Evolutionary conservation across 1,139 yeast genomes (phyloP).

Genomic region (Taiozyma sp.): DNA sequence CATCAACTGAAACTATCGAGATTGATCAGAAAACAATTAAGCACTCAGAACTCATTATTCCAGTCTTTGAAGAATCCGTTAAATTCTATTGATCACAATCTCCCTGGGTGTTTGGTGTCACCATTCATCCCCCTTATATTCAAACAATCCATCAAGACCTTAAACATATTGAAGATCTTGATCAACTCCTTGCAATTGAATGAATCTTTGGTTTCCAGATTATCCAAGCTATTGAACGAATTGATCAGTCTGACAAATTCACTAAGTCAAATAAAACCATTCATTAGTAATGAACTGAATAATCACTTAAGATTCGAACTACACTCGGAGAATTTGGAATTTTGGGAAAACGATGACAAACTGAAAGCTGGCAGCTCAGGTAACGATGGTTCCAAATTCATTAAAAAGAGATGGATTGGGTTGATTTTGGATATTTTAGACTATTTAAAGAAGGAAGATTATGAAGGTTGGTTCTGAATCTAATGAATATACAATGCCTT

Average conservation of each 20-base stretch:
- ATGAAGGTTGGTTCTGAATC: conserved; percentile 25
- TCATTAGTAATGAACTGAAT: conserved; percentile 20
- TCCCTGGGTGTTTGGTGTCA: conserved; percentile 10
- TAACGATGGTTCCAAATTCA: not conserved
- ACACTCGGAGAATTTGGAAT: conserved; percentile 16
- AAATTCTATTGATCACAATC: conserved; percentile 16
- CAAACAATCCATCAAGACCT: conserved; percentile 22
- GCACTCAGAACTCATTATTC: conserved; percentile 9
- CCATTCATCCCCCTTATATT: conserved; percentile 25
- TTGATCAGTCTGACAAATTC: conserved; percentile 22
- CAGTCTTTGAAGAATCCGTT: conserved; percentile 16
- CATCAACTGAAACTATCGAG: conserved; percentile 43
- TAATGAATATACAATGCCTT: not conserved
- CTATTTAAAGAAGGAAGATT: conserved; percentile 19
- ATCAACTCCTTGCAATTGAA: conserved; percentile 24
- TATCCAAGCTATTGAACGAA: conserved; percentile 24
- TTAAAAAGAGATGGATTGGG: conserved; percentile 19
- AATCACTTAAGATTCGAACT: conserved; percentile 22
- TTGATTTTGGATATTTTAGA: conserved; percentile 20
- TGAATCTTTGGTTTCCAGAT: conserved; percentile 16
- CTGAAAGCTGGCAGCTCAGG: not conserved
- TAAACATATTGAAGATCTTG: conserved; percentile 22
- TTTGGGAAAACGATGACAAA: conserved; percentile 17
- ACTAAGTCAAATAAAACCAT: conserved; percentile 24
- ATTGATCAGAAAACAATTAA: conserved; percentile 25